Conservation (phyloP, 228 moss, liverwort and hornwort species). For the Sphagnum fallax region DNA sequence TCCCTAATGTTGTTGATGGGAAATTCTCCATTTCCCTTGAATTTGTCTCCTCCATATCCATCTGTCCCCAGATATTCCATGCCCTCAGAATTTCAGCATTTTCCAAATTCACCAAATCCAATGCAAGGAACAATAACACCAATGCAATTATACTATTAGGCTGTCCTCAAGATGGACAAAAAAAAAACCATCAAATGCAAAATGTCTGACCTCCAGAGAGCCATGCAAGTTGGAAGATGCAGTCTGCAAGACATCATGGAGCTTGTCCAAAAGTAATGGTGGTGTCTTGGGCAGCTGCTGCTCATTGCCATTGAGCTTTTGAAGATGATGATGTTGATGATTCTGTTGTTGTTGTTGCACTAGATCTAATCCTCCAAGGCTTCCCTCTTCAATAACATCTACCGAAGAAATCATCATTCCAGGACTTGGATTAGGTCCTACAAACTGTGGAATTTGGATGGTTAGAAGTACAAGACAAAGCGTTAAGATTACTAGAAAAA, state of each 20-base stretch:
- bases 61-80: background rate
- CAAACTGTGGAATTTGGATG: constrained; percentile 32
- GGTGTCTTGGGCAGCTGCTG: constrained; percentile 25
- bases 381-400: constrained; percentile 22
- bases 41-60: constrained; percentile 12
- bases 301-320: constrained; percentile 14
- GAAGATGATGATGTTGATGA: constrained; percentile 11
- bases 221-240: constrained; percentile 6
- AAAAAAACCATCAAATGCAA: too few relatives aligned
- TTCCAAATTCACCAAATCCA: too few relatives aligned
- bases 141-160: too few relatives aligned
- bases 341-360: constrained; percentile 8
- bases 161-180: too few relatives aligned
- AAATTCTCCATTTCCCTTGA: background rate
- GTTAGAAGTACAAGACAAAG: constrained; percentile 25
- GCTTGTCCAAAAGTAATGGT: constrained; percentile 14
- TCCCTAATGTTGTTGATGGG: background rate
- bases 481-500: constrained; percentile 15
- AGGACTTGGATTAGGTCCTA: constrained; percentile 30
- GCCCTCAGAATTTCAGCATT: background rate
- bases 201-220: constrained; percentile 12
- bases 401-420: constrained; percentile 23
- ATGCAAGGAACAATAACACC: too few relatives aligned
- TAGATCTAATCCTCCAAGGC: constrained; percentile 12
- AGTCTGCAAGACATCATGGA: constrained; percentile 4